Evolutionary conservation across 352 stramenopile species (phyloP).

Genomic region (Pythium aphanidermatum): DNA sequence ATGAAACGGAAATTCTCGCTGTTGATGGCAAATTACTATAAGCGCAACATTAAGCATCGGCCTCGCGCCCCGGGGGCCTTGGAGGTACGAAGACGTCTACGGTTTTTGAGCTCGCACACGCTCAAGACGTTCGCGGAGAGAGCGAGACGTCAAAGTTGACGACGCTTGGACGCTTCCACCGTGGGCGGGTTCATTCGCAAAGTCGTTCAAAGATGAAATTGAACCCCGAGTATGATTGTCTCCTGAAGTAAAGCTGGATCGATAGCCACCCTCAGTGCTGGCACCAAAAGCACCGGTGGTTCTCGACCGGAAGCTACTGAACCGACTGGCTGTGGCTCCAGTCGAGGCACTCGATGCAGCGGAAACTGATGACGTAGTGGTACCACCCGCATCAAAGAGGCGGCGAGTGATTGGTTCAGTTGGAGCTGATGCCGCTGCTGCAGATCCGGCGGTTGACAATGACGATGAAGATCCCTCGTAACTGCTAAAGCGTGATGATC

Average conservation of each 20-base stretch:
- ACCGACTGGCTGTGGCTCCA: conserved; percentile 3
- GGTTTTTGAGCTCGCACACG: conserved; percentile 9
- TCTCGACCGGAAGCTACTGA: conserved; percentile 23
- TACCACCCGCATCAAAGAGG: conserved; percentile 49
- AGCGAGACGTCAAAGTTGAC: conserved; percentile 5
- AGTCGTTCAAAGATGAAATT: conserved; percentile 12
- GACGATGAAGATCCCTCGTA: conserved; percentile 14
- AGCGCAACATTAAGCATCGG: conserved; percentile 1
- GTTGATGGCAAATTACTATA: too few species aligned
- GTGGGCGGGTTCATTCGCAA: conserved; percentile 9
- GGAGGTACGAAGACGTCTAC: too few species aligned
- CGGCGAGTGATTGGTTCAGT: conserved; percentile 37
- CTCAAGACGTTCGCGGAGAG: conserved; percentile 20
- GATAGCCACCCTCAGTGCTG: conserved; percentile 10
- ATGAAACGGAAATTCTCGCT: too few species aligned
- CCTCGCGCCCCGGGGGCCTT: too few species aligned
- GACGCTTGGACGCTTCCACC: neutral
- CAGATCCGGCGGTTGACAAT: conserved; percentile 3
- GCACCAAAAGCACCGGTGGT: conserved; percentile 4
- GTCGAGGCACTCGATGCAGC: neutral
- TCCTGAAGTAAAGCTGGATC: conserved; percentile 46
- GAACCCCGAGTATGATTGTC: conserved; percentile 22
- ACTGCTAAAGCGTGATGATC: conserved; percentile 12
- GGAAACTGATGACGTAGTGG: conserved; percentile 2
- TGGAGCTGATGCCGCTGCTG: neutral